phyloP scores from a whole-genome alignment of 495 filamentous ascomycete species.

The Penicillium roqueforti region DNA sequence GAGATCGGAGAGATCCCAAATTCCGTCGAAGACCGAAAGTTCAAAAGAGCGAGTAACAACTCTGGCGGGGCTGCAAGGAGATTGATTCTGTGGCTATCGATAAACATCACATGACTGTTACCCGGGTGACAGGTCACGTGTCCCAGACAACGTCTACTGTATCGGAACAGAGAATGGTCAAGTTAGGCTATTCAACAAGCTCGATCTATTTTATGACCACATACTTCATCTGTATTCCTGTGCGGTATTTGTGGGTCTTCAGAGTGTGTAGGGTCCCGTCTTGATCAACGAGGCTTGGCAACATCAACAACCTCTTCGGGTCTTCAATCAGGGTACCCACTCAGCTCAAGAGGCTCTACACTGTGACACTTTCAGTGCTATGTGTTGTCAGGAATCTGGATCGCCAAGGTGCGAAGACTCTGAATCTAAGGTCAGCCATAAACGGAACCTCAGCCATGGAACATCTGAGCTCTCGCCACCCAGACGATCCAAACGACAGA shows the following conservation, averaged over 20 bases:
- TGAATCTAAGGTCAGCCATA: conserved; percentile 20
- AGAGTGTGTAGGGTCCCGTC: neutral
- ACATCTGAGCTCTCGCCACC: conserved; percentile 26
- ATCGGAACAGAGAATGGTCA: neutral
- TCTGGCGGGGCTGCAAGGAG: conserved; percentile 10
- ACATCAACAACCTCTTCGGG: conserved; percentile 6
- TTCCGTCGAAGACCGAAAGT: conserved; percentile 3
- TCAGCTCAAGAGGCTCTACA: neutral
- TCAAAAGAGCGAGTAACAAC: neutral
- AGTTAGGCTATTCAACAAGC: neutral
- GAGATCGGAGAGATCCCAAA: conserved; percentile 6
- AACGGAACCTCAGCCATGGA: conserved; percentile 30
- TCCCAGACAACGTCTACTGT: too few species aligned
- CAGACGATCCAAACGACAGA: conserved; percentile 40
- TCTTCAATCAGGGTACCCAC: conserved; percentile 1
- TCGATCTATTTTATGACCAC: neutral
- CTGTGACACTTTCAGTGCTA: neutral
- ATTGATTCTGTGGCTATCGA: conserved; percentile 36
- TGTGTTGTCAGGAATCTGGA: conserved; percentile 1
- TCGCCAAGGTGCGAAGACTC: conserved; percentile 1
- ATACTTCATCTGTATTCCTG: neutral
- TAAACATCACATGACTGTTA: conserved; percentile 42
- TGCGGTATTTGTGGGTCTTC: neutral
- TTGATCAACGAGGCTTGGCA: conserved; percentile 3
- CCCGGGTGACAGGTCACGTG: conserved; percentile 31